Evolutionary conservation across 495 filamentous ascomycete genomes (phyloP).

Genomic region (Aspergillus olivimuriae): DNA sequence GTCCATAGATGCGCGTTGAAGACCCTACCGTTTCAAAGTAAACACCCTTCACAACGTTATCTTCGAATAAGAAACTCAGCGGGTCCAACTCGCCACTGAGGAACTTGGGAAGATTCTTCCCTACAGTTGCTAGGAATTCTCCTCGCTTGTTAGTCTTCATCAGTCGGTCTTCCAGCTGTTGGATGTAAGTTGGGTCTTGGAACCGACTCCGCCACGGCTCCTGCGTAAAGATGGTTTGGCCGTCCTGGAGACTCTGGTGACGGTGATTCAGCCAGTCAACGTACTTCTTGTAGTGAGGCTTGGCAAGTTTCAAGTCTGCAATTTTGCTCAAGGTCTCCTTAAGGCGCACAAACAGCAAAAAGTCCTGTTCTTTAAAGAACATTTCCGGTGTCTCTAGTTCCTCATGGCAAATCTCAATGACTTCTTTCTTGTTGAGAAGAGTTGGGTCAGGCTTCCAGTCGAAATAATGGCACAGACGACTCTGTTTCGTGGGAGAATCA

Average conservation of each 20-base stretch:
- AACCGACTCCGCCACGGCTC: not conserved
- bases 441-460: not conserved
- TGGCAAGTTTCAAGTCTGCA: too few species aligned
- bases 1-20: conserved; percentile 9
- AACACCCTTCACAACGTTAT: not conserved
- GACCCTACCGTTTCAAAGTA: not conserved
- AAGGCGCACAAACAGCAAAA: too few species aligned
- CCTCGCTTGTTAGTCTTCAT: not conserved
- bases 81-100: not conserved
- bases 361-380: too few species aligned
- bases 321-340: too few species aligned
- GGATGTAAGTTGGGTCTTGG: not conserved
- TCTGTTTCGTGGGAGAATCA: not conserved
- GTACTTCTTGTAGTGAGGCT: not conserved
- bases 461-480: not conserved
- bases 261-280: not conserved
- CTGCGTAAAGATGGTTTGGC: not conserved
- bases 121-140: not conserved
- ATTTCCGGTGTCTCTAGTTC: not conserved
- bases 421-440: too few species aligned
- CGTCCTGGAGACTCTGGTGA: too few species aligned
- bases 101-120: not conserved
- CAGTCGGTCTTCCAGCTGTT: not conserved
- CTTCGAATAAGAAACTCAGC: not conserved
- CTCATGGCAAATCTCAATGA: too few species aligned